phyloP scores from a whole-genome alignment of 805 yeast species.

The Hanseniaspora occidentalis region DNA sequence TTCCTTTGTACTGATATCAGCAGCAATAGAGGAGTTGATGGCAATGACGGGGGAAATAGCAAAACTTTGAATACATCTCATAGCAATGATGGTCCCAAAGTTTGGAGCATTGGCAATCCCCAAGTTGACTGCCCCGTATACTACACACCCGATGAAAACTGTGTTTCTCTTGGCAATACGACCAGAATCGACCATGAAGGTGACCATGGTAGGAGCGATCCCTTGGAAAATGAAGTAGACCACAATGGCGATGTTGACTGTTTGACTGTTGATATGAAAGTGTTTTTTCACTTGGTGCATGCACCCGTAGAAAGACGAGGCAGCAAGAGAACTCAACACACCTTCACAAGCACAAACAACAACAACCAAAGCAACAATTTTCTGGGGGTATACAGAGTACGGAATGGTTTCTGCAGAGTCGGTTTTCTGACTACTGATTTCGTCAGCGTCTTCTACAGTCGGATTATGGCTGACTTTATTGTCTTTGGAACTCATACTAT shows the following conservation, averaged over 20 bases:
- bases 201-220: conserved; percentile 54
- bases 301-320: conserved; percentile 75
- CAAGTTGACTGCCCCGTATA: conserved; percentile 49
- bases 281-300: conserved; percentile 41
- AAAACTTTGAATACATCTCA: conserved; percentile 67
- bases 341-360: conserved; percentile 35
- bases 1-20: conserved; percentile 53
- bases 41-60: conserved; percentile 70
- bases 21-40: conserved; percentile 55
- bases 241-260: conserved; percentile 60
- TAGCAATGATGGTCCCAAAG: conserved; percentile 49
- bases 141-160: conserved; percentile 37
- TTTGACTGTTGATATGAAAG: conserved; percentile 43
- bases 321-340: conserved; percentile 56
- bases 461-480: too few species aligned
- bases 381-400: conserved; percentile 32
- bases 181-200: conserved; percentile 50
- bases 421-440: too few species aligned
- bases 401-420: too few species aligned
- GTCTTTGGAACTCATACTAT: too few species aligned
- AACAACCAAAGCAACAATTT: conserved; percentile 32
- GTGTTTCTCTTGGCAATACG: conserved; percentile 59
- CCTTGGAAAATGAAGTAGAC: conserved; percentile 72
- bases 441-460: too few species aligned
- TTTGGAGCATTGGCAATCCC: conserved; percentile 49